A percentile compares a stretch with the other conserved stretches of the same genome.
Evolutionary conservation across 2,329 filamentous ascomycete species (phyloP).

Genomic region (Alternaria solani): DNA sequence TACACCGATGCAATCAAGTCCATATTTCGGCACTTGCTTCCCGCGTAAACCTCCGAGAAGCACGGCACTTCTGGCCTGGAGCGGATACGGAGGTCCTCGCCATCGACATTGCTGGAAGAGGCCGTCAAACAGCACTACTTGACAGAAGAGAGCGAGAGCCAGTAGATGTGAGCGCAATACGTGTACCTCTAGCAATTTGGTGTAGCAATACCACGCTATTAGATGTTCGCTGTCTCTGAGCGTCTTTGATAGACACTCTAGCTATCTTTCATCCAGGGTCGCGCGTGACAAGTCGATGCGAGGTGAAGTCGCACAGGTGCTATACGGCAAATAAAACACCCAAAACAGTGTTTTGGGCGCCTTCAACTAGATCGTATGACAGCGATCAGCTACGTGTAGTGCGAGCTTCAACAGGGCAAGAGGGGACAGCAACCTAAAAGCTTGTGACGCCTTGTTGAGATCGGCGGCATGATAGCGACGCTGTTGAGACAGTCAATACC

Average conservation of each 20-base stretch:
- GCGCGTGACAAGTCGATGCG: background rate
- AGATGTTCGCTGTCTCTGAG: background rate
- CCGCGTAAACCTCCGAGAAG: slow-evolving; percentile 9
- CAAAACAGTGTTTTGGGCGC: background rate
- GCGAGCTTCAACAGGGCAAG: background rate
- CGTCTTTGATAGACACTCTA: background rate
- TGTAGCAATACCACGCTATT: background rate
- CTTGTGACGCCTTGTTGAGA: background rate
- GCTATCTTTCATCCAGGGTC: background rate
- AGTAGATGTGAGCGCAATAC: background rate
- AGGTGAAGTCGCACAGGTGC: slow-evolving; percentile 6
- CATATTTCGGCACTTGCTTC: slow-evolving; percentile 16
- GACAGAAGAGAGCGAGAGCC: background rate
- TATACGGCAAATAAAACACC: slow-evolving; percentile 1
- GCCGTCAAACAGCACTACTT: background rate
- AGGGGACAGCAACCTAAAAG: background rate
- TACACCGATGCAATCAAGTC: slow-evolving; percentile 1
- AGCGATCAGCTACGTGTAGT: background rate
- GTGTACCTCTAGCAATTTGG: background rate
- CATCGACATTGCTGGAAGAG: background rate
- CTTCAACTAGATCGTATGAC: background rate
- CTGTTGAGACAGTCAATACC: background rate
- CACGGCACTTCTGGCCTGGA: slow-evolving; percentile 4
- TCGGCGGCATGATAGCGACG: background rate
- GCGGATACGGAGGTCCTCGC: background rate